Conservation (phyloP, 2,329 filamentous ascomycete species). For the Ophiostoma ips region DNA sequence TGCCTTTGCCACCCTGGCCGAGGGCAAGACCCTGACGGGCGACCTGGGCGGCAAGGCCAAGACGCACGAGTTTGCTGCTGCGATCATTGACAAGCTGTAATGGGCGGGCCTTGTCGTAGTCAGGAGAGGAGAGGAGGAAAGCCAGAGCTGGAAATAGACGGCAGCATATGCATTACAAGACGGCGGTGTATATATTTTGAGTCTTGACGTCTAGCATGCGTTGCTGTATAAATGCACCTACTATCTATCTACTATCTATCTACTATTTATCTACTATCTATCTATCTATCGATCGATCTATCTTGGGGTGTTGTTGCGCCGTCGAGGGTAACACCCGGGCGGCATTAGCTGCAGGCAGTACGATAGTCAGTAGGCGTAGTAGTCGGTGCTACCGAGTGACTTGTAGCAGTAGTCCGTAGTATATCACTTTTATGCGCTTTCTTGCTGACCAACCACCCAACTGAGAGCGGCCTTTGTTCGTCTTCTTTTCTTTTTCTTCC, state of each 20-base stretch:
- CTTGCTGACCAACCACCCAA: too few relatives aligned
- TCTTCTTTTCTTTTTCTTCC: not conserved
- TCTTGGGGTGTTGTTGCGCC: too few relatives aligned
- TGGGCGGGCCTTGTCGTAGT: conserved; percentile 3
- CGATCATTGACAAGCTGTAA: conserved; percentile 66
- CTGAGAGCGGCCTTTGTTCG: too few relatives aligned
- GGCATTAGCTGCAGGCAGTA: too few relatives aligned
- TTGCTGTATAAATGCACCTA: not conserved
- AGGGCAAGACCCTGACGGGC: conserved; percentile 92
- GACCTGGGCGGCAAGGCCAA: conserved; percentile 94
- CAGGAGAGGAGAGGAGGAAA: not conserved
- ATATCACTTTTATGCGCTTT: too few relatives aligned
- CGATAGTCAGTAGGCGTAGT: not conserved
- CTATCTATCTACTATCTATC: not conserved
- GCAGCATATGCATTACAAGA: not conserved
- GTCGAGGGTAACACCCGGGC: too few relatives aligned
- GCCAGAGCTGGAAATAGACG: not conserved
- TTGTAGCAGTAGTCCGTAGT: too few relatives aligned
- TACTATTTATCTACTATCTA: not conserved
- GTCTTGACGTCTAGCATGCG: conserved; percentile 1
- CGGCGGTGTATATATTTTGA: conserved; percentile 1
- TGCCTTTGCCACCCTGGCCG: conserved; percentile 85
- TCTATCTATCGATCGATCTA: too few relatives aligned
- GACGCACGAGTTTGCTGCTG: conserved; percentile 84
- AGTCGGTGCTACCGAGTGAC: too few relatives aligned